These are phyloP conservation scores for Fusarium anguioides DNA, from an alignment of 2,329 filamentous ascomycete genomes.

Conservation along the genomic window DNA sequence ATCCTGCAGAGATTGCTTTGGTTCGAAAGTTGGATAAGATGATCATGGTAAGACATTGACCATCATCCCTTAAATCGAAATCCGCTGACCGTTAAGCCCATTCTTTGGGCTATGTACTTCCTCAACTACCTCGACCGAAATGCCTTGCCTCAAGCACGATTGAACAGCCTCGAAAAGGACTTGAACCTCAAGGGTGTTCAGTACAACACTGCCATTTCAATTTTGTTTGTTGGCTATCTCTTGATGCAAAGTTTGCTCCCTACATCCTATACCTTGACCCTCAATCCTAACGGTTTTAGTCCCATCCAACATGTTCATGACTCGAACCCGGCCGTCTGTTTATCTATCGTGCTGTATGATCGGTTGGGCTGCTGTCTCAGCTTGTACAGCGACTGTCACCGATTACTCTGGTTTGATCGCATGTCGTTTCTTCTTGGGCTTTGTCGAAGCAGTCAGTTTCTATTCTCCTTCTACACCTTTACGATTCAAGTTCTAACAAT, in stretches of 20 bases:
- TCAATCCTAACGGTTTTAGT: neutral
- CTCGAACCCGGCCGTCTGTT: conserved; percentile 17
- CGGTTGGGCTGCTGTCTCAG: conserved; percentile 19
- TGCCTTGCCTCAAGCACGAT: conserved; percentile 36
- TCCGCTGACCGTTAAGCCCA: conserved; percentile 20
- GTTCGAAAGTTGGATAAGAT: conserved; percentile 41
- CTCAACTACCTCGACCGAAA: conserved; percentile 32
- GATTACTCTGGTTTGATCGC: conserved; percentile 13
- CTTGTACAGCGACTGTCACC: conserved; percentile 2
- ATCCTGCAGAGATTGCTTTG: conserved; percentile 40
- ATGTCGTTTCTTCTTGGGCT: conserved; percentile 23
- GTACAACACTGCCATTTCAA: conserved; percentile 39
- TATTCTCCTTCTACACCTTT: neutral
- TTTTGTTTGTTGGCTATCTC: conserved; percentile 38
- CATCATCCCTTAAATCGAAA: too few species aligned
- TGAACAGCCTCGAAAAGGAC: conserved; percentile 38
- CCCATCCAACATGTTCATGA: conserved; percentile 27
- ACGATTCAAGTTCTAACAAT: too few species aligned
- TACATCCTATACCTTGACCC: fast-evolving
- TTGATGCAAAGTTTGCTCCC: conserved; percentile 24
- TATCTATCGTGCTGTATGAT: conserved; percentile 18
- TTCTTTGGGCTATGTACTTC: conserved; percentile 7
- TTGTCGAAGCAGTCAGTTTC: conserved; percentile 19
- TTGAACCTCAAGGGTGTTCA: conserved; percentile 33
- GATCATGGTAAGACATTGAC: conserved; percentile 36